Base-by-base conservation (phyloP, 2,329 filamentous ascomycete species). In the Neoscytalidium dimidiatum region DNA sequence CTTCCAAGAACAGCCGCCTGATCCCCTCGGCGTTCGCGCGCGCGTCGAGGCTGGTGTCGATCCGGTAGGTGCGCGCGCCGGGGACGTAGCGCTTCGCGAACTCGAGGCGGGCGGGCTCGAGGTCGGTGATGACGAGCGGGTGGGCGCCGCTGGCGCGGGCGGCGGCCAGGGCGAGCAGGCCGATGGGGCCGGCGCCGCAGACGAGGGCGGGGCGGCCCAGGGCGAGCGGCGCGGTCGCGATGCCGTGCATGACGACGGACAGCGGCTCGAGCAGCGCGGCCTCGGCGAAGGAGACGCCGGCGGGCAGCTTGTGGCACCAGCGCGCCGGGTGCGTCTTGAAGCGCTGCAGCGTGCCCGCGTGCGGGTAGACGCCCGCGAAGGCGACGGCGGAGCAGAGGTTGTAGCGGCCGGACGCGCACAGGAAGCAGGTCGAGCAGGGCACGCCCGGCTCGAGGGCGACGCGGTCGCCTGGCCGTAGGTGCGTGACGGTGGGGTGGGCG, bases 361-460 rank as follows among this genome's bases (percentile, higher is more conserved):
- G 82, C 0, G 87, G 87, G 68, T 86, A 88, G 17, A 88, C 86
- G 21, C 86, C 86, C 0, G 85, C 79, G 69, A 90, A 90, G 52
- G 82, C 78, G 3, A 89, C 86, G 58, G 86, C 81, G 67, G 87
- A 83, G 71, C 88, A 90, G 5, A 89, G 83, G 69, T 89, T 89
- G 69, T 88, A 89, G 11, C 86, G 83, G 3, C 87, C 88, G 28
- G 83, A 82, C 57, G 75, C 75, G 71, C 88, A 90, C 19, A 86
- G 79, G 69, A 85, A 87, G 71, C 88, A 90, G 35, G 78, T 73
- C 11, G 81, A 82, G 70, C 89, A 91, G 0, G 88, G 86, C 0
- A 89, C 85, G 21, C 88, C 87, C 0, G 88, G 87, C 70, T 91
- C 88, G 17, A 91, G 77, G 3, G 88, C 88, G 9, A 91, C 87